Evolutionary conservation across 2,329 filamentous ascomycete genomes (phyloP).

Genomic region (Massarina eburnea): DNA sequence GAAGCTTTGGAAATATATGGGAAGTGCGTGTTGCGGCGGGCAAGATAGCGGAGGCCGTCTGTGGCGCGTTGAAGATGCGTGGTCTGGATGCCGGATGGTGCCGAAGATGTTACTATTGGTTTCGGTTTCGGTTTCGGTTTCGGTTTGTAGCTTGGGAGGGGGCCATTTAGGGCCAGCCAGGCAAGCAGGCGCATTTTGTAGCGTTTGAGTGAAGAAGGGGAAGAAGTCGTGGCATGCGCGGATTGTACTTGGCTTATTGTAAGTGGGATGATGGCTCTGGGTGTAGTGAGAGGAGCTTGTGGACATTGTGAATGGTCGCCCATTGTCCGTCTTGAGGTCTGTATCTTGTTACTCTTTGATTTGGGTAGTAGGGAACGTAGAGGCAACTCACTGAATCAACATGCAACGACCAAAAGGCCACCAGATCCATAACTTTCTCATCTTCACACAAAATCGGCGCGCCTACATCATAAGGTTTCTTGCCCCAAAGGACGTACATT

Average conservation of each 20-base stretch:
- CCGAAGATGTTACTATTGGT: neutral
- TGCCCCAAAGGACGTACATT: conserved; percentile 39
- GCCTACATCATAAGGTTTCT: conserved; percentile 36
- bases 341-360: too few species aligned
- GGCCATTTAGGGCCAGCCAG: neutral
- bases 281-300: neutral
- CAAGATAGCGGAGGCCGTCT: conserved; percentile 6
- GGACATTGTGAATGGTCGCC: too few species aligned
- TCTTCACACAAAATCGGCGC: conserved; percentile 12
- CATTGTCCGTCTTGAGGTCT: too few species aligned
- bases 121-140: neutral
- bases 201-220: too few species aligned
- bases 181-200: too few species aligned
- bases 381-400: conserved; percentile 3
- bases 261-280: neutral
- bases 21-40: conserved; percentile 3
- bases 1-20: conserved; percentile 3
- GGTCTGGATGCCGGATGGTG: neutral
- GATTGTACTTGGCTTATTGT: too few species aligned
- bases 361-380: neutral
- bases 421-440: conserved; percentile 14
- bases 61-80: conserved; percentile 9
- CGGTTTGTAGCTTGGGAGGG: neutral
- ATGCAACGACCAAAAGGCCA: conserved; percentile 14
- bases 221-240: too few species aligned